Evolutionary conservation across 2,329 filamentous ascomycete species (phyloP).

Genomic region (Hortaea sp.): DNA sequence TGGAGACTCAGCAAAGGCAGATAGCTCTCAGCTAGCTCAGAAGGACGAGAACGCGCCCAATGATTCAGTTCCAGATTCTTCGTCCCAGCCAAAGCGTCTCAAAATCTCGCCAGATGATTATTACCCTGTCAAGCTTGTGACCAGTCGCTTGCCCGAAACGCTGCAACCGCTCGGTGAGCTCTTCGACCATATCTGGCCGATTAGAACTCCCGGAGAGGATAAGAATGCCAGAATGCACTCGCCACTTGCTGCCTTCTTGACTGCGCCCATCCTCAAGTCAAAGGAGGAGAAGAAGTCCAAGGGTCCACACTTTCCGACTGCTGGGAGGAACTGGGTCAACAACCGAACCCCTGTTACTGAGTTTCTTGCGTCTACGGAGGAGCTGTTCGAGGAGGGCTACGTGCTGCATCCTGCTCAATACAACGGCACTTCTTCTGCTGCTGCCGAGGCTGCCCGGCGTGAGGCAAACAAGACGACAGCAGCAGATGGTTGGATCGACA

Average conservation of each 20-base stretch:
- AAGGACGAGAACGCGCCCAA: neutral
- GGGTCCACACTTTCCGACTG: constrained; percentile 50
- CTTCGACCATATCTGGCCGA: constrained; percentile 81
- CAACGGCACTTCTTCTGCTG: constrained; percentile 7
- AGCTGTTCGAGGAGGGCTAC: constrained; percentile 76
- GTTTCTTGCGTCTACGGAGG: constrained; percentile 61
- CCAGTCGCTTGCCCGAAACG: constrained; percentile 30
- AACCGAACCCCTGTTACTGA: constrained; percentile 72
- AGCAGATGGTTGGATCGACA: constrained; percentile 72
- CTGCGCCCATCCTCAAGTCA: constrained; percentile 58
- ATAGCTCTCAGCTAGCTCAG: constrained; percentile 5
- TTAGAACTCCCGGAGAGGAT: constrained; percentile 78
- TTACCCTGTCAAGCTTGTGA: constrained; percentile 36
- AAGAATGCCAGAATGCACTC: constrained; percentile 74
- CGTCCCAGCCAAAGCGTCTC: constrained; percentile 12
- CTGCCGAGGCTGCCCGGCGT: constrained; percentile 31
- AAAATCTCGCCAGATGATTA: constrained; percentile 39
- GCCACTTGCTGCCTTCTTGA: constrained; percentile 74
- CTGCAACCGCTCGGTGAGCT: constrained; percentile 62
- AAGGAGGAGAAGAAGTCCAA: constrained; percentile 57
- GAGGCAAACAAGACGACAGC: constrained; percentile 37
- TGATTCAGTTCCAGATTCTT: neutral
- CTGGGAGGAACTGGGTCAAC: constrained; percentile 59
- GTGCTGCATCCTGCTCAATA: constrained; percentile 71
- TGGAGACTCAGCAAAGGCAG: neutral